Base-by-base conservation (phyloP, 768 basidiomycete species). In the Agaricus blazei region DNA sequence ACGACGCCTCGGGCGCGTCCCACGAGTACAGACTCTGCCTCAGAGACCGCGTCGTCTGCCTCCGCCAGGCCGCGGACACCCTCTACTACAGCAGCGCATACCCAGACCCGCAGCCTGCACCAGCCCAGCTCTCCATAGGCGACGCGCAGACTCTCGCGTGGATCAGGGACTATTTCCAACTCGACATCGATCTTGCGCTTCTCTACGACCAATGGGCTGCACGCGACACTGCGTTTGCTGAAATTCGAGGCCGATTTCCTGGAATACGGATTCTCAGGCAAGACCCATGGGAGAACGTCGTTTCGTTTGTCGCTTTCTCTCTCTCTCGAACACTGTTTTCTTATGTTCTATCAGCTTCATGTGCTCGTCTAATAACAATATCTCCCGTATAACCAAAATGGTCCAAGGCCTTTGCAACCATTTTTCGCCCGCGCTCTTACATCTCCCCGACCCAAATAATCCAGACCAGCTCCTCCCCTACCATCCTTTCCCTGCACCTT, bases 331-430 rank as follows among this genome's bases (percentile, higher is more conserved):
- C 11, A 11, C 2, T 6, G 8, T 34, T 12, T 23, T 52, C 42
- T 34, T 24, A 19, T 45, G 19, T 31, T 45, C 14, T 14, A 56
- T 2, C 47, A 96, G 95, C 8, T 99, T 98, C 73, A 97, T 99
- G 60, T 98, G 96, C 66, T 97, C 94, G 2, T 91, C 93, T 2
- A 98, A 98, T 65, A 98, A 98, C 68, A 94, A 98, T 63, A 98
- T 99, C 49, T 72, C 83, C 4, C 89, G 97, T 5, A 99, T 99
- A 63, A 89, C 92, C 14, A 90, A 88, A 55, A 94, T 98, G 88
- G 85, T 98, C 28, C 87, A 91, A 58, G 78, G 81, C 19, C 80
- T 98, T 12, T 92, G 90, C 67, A 77, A 70, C 15, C 76, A 88
- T 23, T 97, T 85, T 64, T 93, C 93, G 1, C 75, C 83, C 11